Evolutionary conservation across 2,329 filamentous ascomycete species (phyloP).

Genomic region (Epichloe scottii): DNA sequence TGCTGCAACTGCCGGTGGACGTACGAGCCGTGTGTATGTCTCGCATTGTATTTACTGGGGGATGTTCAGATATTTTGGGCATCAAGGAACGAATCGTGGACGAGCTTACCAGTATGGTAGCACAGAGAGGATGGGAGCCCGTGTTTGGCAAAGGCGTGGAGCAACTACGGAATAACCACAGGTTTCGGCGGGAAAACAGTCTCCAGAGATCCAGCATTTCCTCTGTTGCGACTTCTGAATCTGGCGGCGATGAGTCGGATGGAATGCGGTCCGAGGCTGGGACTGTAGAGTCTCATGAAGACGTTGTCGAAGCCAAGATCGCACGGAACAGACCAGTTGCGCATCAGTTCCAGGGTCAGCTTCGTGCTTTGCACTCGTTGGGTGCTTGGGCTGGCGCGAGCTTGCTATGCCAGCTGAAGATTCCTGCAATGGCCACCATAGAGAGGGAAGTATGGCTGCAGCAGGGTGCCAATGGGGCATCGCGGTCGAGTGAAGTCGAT

Average conservation of each 20-base stretch:
- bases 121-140: slow-evolving; percentile 62
- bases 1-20: slow-evolving; percentile 69
- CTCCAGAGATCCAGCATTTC: slow-evolving; percentile 10
- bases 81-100: slow-evolving; percentile 64
- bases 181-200: slow-evolving; percentile 20
- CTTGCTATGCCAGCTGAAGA: slow-evolving; percentile 53
- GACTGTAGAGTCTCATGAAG: slow-evolving; percentile 14
- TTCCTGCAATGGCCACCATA: slow-evolving; percentile 55
- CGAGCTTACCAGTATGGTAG: slow-evolving; percentile 57
- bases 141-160: slow-evolving; percentile 59
- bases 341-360: slow-evolving; percentile 39
- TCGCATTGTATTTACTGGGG: slow-evolving; percentile 76
- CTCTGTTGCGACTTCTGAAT: slow-evolving; percentile 12
- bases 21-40: slow-evolving; percentile 77
- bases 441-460: slow-evolving; percentile 61
- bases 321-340: slow-evolving; percentile 21
- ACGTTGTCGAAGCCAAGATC: slow-evolving; percentile 25
- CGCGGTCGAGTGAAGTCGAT: slow-evolving; percentile 45
- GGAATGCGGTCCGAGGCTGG: slow-evolving; percentile 12
- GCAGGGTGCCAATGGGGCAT: slow-evolving; percentile 52
- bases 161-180: slow-evolving; percentile 33
- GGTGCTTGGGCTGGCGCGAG: slow-evolving; percentile 67
- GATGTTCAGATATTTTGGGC: slow-evolving; percentile 66
- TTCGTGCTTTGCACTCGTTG: slow-evolving; percentile 56
- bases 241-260: slow-evolving; percentile 14